phyloP scores from a whole-genome alignment of 2,329 filamentous ascomycete species.

The Trichophyton mentagrophytes region DNA sequence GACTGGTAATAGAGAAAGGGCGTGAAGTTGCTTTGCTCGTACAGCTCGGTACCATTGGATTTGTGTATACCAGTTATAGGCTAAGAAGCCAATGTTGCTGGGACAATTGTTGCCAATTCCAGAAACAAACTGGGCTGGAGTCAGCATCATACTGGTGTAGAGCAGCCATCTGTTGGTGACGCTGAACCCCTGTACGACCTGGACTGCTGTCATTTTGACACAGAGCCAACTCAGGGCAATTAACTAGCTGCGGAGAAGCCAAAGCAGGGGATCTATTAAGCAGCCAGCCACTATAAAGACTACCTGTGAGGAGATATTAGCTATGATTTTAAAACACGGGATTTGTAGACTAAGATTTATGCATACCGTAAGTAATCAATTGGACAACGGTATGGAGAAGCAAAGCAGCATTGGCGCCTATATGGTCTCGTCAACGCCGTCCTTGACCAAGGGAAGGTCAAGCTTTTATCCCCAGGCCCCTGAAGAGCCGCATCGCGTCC shows the following conservation, averaged over 20 bases:
- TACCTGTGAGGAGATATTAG: background rate
- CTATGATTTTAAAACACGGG: background rate
- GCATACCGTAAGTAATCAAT: background rate
- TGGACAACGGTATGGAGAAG: too few relatives aligned
- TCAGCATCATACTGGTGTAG: constrained; percentile 5
- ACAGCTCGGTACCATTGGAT: constrained; percentile 4
- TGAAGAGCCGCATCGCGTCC: background rate
- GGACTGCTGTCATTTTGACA: background rate
- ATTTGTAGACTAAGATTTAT: background rate
- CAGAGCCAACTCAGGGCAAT: background rate
- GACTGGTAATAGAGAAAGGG: constrained; percentile 5
- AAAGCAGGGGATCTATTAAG: background rate
- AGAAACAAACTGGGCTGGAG: constrained; percentile 6
- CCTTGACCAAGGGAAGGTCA: background rate
- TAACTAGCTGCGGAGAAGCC: background rate
- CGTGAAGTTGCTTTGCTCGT: constrained; percentile 3
- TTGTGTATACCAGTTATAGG: constrained; percentile 8
- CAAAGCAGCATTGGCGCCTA: too few relatives aligned
- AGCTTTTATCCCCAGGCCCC: background rate
- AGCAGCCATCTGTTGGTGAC: constrained; percentile 3
- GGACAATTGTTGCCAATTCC: constrained; percentile 5
- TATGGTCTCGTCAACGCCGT: too few relatives aligned
- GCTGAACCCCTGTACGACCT: constrained; percentile 1
- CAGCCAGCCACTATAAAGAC: background rate
- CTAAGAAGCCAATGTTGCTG: constrained; percentile 6